Conservation (phyloP, 208 protist species). For the Leishmania lainsoni region DNA sequence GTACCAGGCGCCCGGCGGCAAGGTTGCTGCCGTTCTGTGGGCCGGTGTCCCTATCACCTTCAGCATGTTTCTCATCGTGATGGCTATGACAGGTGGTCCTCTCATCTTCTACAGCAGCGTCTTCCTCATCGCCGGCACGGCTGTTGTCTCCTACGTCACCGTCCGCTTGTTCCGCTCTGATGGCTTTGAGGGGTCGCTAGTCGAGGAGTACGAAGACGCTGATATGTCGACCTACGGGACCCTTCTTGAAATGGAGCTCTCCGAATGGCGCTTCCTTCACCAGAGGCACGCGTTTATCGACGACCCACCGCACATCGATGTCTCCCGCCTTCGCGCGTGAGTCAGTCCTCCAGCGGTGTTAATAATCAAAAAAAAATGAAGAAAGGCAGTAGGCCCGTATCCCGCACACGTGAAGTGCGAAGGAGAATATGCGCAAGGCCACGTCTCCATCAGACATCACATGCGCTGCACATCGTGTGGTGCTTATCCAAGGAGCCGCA, state of each 20-base stretch:
- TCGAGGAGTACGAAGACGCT: slow-evolving; percentile 87
- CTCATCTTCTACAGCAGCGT: slow-evolving; percentile 61
- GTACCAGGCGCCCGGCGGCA: slow-evolving; percentile 74
- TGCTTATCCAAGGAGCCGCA: neutral
- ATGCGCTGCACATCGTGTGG: neutral
- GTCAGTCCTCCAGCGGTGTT: neutral
- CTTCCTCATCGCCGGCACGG: slow-evolving; percentile 60
- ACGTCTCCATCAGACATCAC: neutral
- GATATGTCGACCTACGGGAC: slow-evolving; percentile 84
- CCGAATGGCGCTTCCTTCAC: slow-evolving; percentile 72
- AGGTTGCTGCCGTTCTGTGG: slow-evolving; percentile 48
- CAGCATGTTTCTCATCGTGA: slow-evolving; percentile 66
- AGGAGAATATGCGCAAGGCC: neutral
- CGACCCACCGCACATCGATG: slow-evolving; percentile 45
- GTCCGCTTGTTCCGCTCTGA: slow-evolving; percentile 68
- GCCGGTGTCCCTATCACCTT: slow-evolving; percentile 77
- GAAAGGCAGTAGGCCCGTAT: neutral
- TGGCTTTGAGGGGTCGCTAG: slow-evolving; percentile 80
- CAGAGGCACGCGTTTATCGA: slow-evolving; percentile 66
- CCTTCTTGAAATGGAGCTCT: slow-evolving; percentile 72
- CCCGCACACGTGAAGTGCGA: neutral
- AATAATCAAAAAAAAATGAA: no score
- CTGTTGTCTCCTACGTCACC: slow-evolving; percentile 59
- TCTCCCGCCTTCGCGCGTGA: slow-evolving; percentile 13
- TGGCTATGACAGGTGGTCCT: slow-evolving; percentile 56